Percentiles rank a stretch among this genome's conserved stretches.
phyloP scores from a whole-genome alignment of 1,139 yeast genomes.

The Suhomyces ambrosiae region DNA sequence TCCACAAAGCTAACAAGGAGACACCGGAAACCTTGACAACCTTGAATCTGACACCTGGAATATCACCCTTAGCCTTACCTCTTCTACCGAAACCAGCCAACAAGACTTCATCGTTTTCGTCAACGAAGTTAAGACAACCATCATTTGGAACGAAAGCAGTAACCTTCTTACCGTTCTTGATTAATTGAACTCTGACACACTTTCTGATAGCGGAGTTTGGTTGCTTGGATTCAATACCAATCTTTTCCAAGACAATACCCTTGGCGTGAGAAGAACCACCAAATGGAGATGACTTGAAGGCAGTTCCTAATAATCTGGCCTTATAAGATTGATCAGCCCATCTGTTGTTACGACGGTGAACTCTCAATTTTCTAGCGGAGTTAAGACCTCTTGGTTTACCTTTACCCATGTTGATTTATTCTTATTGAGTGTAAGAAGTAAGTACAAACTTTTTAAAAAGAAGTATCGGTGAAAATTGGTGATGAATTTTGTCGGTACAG shows the following conservation, averaged over 20 bases:
- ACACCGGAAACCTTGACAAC: conserved; percentile 99
- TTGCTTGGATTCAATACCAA: conserved; percentile 99
- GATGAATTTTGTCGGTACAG: conserved; percentile 10
- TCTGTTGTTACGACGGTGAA: conserved; percentile 99
- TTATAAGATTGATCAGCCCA: conserved; percentile 99
- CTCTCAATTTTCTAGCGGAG: conserved; percentile 99
- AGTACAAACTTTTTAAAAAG: conserved; percentile 11
- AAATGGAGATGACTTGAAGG: conserved; percentile 99
- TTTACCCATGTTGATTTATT: conserved; percentile 62
- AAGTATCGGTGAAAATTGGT: conserved; percentile 13
- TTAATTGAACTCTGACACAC: conserved; percentile 99
- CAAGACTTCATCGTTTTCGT: conserved; percentile 99
- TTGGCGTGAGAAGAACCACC: conserved; percentile 99
- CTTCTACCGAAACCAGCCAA: conserved; percentile 99
- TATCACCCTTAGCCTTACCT: conserved; percentile 99
- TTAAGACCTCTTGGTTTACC: conserved; percentile 98
- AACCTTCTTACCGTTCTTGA: conserved; percentile 99
- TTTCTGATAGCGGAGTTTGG: conserved; percentile 99
- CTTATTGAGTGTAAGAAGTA: conserved; percentile 14
- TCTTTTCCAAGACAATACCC: conserved; percentile 99
- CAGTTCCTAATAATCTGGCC: conserved; percentile 98
- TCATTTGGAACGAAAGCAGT: conserved; percentile 99
- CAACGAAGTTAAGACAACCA: conserved; percentile 99
- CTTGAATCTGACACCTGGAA: conserved; percentile 99
- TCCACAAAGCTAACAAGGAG: conserved; percentile 99